phyloP scores from a whole-genome alignment of 2,329 filamentous ascomycete species.

The Colletotrichum tofieldiae region DNA sequence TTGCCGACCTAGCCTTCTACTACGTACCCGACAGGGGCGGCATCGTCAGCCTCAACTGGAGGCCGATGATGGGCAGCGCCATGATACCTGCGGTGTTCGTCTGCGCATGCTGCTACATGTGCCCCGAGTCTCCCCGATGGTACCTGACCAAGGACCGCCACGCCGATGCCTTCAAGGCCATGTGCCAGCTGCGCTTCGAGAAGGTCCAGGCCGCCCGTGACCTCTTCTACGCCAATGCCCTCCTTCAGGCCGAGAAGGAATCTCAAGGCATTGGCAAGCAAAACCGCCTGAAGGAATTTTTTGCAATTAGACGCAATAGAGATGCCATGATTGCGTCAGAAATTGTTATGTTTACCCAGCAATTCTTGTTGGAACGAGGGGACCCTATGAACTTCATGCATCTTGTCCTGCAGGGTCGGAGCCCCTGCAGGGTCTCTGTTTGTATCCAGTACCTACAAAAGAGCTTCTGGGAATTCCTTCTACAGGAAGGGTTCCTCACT shows the following conservation, averaged over 20 bases:
- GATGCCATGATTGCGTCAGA: slow-evolving; percentile 73
- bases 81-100: slow-evolving; percentile 74
- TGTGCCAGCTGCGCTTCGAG: slow-evolving; percentile 63
- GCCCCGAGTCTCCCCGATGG: slow-evolving; percentile 66
- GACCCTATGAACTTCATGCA: too few relatives aligned
- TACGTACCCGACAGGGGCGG: slow-evolving; percentile 64
- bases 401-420: too few relatives aligned
- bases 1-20: slow-evolving; percentile 74
- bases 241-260: slow-evolving; percentile 70
- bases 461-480: too few relatives aligned
- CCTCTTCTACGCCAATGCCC: slow-evolving; percentile 70
- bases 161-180: slow-evolving; percentile 62
- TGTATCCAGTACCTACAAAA: too few relatives aligned
- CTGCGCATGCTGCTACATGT: slow-evolving; percentile 66
- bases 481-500: too few relatives aligned
- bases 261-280: slow-evolving; percentile 63
- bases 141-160: slow-evolving; percentile 66
- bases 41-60: slow-evolving; percentile 75
- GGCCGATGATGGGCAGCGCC: slow-evolving; percentile 79
- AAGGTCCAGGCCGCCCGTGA: slow-evolving; percentile 71
- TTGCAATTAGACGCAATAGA: slow-evolving; percentile 74
- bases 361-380: too few relatives aligned
- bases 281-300: slow-evolving; percentile 69
- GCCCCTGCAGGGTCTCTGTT: too few relatives aligned
- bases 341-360: slow-evolving; percentile 79